Base-by-base conservation (phyloP, 2,329 filamentous ascomycete genomes). In the Periconia sp. region DNA sequence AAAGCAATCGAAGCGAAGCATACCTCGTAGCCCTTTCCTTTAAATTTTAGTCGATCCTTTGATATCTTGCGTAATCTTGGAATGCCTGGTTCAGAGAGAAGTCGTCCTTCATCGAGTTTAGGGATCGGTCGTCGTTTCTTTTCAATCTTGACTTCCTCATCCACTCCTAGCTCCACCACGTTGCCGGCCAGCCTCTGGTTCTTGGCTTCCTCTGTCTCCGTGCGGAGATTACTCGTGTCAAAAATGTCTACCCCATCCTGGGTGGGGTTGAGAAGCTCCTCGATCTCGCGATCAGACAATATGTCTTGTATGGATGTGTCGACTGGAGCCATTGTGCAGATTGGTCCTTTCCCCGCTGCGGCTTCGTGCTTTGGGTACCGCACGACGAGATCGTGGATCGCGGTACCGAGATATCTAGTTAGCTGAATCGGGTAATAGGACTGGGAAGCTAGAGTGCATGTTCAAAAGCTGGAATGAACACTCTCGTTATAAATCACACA, bases 11-110 rank as follows among this genome's bases (percentile, higher is more conserved):
- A 21, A n/a, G 10, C 10, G 2, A 7, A 8, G 10, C 18, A 35
- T 62, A 91, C 88, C 76, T 99, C 94, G 66, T 97, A 89, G 1
- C 92, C 92, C 70, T 95, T 97, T 36, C 94, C 94, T 66, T 92
- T 95, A 57, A 96, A 84, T 53, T 83, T 89, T 15, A 96, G 73
- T 31, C 80, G 79, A 21, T 83, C 79, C 39, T 82, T 84, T 0
- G 89, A 85, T 56, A 85, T 84, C 49, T 79, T 82, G 29, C 88
- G 84, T 38, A 99, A 75, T 59, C 87, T 90, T 1, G 90, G 89
- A 47, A 99, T 91, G 1, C 94, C 94, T 34, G 84, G 81, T 15
- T 86, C 80, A 3, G 90, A 94, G 1, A 97, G 78, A n/a, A 97
- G 74, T 53, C 90, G 82, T 8, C 81, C 75, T 58, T 96, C 90